Evolutionary conservation across 805 yeast genomes (phyloP), one percentile per base, ranked within the genome.

Genomic region (Babjeviella inositovora): DNA sequence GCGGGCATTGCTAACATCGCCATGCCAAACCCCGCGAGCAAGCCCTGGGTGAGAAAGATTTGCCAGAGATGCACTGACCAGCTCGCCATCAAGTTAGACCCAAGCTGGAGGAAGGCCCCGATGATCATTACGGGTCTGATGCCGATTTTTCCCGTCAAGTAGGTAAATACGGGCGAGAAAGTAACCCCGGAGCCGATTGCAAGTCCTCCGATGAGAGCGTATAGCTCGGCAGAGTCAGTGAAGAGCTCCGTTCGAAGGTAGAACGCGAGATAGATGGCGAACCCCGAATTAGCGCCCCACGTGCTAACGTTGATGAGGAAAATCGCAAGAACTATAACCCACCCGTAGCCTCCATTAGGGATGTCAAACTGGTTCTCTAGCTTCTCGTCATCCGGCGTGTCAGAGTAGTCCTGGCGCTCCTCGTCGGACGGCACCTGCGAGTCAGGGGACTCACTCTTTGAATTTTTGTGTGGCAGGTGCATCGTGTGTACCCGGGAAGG

Each of bases 231-330:
- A n/a, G n/a, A n/a, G 8, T 53, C 50, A 1, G 56, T 50, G 27
- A 62, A 67, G 14, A 28, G 25, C 5, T 31, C 31, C 8, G 43
- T 23, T 12, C 51, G 45, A 14, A 47, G 31, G 32, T 69, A 70
- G 36, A 58, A 64, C 17, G 57, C 47, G 25, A 69, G 61, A 35
- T 64, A 71, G 4, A 67, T 65, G 14, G 76, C 79, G 41, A 49
- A 70, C 3, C 65, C 50, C 19, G 70, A 63, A 27, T 63, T 62
- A 45, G 68, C 51, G 10, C 80, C 80, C 58, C 64, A 70, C 0
- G 72, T 60, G 28, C 62, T 39, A 33, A 58, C 35, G 53, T 53
- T 38, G 38, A 53, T 35, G 10, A 60, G 44, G 45, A 62, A 56
- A 0, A 54, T 51, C 11, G 62, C 65, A 4, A 63, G 41, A 1